phyloP scores from a whole-genome alignment of 2,329 filamentous ascomycete species.

The Neodidymelliopsis sp. region DNA sequence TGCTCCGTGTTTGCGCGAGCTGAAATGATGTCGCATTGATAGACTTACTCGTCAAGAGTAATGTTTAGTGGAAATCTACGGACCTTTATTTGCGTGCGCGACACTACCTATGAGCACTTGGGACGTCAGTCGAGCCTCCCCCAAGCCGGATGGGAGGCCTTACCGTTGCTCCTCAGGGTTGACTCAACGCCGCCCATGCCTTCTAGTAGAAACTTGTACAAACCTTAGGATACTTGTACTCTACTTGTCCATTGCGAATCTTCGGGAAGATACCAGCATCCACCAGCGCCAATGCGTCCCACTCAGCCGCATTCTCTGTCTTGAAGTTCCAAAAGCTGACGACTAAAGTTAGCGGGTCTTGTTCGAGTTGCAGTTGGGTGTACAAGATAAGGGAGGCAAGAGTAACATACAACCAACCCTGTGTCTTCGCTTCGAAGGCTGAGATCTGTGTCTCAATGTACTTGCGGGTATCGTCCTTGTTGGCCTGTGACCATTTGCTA shows the following conservation, averaged over 20 bases:
- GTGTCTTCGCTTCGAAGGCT: constrained; percentile 58
- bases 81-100: constrained; percentile 16
- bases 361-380: too few species aligned
- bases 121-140: not conserved
- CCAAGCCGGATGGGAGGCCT: constrained; percentile 1
- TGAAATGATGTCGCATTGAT: not conserved
- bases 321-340: constrained; percentile 69
- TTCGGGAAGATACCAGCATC: constrained; percentile 60
- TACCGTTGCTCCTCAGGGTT: not conserved
- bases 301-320: constrained; percentile 61
- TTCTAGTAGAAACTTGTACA: constrained; percentile 25
- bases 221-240: constrained; percentile 30
- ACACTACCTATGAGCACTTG: constrained; percentile 1
- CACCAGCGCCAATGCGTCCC: constrained; percentile 60
- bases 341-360: too few species aligned
- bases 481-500: constrained; percentile 55
- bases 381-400: too few species aligned
- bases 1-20: not conserved
- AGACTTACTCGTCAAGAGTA: not conserved
- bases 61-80: not conserved
- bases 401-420: constrained; percentile 64
- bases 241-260: constrained; percentile 26
- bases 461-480: constrained; percentile 56
- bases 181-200: not conserved
- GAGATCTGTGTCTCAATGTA: constrained; percentile 65